Conservation (phyloP, 345 rosid genomes). For the Salix caprea region DNA sequence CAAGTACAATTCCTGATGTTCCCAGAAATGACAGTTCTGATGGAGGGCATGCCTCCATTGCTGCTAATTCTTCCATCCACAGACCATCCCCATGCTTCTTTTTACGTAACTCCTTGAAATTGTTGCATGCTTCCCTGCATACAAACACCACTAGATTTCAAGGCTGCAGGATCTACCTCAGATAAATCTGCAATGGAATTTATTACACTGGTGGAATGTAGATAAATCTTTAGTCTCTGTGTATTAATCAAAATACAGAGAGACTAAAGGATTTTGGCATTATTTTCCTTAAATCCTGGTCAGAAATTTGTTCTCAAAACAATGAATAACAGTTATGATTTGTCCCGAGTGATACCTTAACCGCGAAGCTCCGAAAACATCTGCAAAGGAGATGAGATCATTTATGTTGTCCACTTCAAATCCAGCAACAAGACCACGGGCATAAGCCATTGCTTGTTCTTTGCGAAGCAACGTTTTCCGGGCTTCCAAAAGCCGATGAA, state of each 20-base stretch:
- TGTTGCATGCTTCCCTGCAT: slow-evolving; percentile 62
- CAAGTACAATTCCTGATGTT: slow-evolving; percentile 60
- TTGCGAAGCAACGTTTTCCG: slow-evolving; percentile 57
- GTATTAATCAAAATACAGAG: not conserved
- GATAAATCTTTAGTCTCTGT: too few relatives aligned
- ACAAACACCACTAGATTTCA: slow-evolving; percentile 7
- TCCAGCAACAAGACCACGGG: slow-evolving; percentile 78
- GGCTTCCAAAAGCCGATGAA: slow-evolving; percentile 66
- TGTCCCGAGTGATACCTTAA: slow-evolving; percentile 38
- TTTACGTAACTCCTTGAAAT: slow-evolving; percentile 71
- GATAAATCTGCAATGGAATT: not conserved
- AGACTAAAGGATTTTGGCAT: not conserved
- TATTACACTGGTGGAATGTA: not conserved
- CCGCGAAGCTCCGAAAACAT: slow-evolving; percentile 76
- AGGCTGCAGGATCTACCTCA: not conserved
- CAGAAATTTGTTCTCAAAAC: not conserved
- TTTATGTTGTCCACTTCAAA: slow-evolving; percentile 60
- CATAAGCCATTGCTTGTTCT: slow-evolving; percentile 89
- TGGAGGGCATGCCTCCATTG: slow-evolving; percentile 62
- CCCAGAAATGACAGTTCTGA: slow-evolving; percentile 45
- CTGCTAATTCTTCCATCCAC: slow-evolving; percentile 86
- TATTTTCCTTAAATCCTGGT: not conserved
- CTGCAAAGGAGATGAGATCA: slow-evolving; percentile 71
- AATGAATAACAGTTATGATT: not conserved
- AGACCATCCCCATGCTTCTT: slow-evolving; percentile 66